Evolutionary conservation across 352 stramenopile species (phyloP), one percentile per base, ranked within the genome.

Genomic region (Elongisporangium undulatum): DNA sequence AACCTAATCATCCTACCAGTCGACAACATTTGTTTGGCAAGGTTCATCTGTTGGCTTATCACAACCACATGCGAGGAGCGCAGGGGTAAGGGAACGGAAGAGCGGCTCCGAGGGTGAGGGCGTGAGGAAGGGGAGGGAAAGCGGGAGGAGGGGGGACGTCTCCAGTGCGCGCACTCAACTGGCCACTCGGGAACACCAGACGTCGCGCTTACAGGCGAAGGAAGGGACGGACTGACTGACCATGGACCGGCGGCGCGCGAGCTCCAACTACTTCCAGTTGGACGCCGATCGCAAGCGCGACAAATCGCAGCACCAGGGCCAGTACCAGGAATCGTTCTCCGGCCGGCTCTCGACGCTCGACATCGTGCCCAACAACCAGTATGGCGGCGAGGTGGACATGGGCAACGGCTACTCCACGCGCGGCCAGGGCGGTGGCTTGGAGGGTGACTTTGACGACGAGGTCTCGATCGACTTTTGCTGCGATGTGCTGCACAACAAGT

Each of bases 251-350:
- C 73, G 79, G 9, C 84, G 84, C 61, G 84, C 84, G n/a, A 75
- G 78, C 62, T 91, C 81, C 70, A 93, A 93, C 77, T 93, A 93
- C 72, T 93, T 93, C 57, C 68, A 89, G 62, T 72, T 93, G 34
- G 79, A 90, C 41, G 75, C 81, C 13, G 82, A 93, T 66, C 75
- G 78, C 61, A 89, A 89, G 73, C 79, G 84, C 66, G 68, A 61
- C 66, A 51, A 74, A 79, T 57, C 59, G 58, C 17, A 74, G 65
- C 58, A 75, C 60, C 62, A 64, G 24, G 59, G 51, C 19, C 76
- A 87, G 51, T 61, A 59, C n/a, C 69, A 75, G n/a, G 73, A 74
- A 34, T 85, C 75, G 48, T 82, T 90, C 48, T 82, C 75, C 15
- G 67, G 67, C 23, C 77, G 81, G 0, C 70, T 91, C 19, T 86